Evolutionary conservation across 2,329 filamentous ascomycete genomes (phyloP).

Genomic region (Raffaelea deltoideospora): DNA sequence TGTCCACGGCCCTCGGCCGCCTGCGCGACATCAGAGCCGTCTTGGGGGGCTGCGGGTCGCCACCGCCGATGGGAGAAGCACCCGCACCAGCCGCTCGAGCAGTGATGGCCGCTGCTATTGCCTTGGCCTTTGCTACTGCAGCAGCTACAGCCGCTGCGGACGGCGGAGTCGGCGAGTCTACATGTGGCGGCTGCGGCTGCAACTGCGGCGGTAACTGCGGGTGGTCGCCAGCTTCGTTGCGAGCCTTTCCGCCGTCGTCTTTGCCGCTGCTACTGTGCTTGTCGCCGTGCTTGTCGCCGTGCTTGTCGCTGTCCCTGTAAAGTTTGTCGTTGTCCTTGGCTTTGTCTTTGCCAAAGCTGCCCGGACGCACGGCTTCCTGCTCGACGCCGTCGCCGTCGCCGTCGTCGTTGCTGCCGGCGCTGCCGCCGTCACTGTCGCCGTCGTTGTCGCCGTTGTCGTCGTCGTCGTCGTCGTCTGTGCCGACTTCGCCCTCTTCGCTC

Average conservation of each 20-base stretch:
- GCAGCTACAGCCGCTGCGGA: too few species aligned
- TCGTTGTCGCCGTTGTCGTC: conserved; percentile 7
- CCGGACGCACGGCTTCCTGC: too few species aligned
- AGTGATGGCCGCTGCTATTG: too few species aligned
- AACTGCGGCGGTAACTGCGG: not conserved
- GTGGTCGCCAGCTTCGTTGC: not conserved
- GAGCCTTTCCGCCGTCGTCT: conserved; percentile 1
- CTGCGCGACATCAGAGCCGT: conserved; percentile 28
- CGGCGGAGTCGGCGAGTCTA: too few species aligned
- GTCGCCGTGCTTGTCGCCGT: conserved; percentile 3
- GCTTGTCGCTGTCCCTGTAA: not conserved
- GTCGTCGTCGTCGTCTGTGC: conserved; percentile 7
- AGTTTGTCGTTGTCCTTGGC: too few species aligned
- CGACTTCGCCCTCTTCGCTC: conserved; percentile 11
- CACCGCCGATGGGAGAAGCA: not conserved
- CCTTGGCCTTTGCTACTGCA: too few species aligned
- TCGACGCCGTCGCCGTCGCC: not conserved
- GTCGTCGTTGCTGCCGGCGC: not conserved
- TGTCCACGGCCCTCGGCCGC: conserved; percentile 64
- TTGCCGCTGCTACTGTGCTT: not conserved
- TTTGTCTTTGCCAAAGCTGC: too few species aligned
- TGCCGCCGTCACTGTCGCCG: conserved; percentile 7
- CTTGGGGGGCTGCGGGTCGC: conserved; percentile 4
- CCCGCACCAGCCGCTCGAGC: not conserved
- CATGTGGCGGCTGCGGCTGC: too few species aligned